Conservation (phyloP, 2,329 filamentous ascomycete genomes). For the Ophiocordyceps camponoti-leonardi region DNA sequence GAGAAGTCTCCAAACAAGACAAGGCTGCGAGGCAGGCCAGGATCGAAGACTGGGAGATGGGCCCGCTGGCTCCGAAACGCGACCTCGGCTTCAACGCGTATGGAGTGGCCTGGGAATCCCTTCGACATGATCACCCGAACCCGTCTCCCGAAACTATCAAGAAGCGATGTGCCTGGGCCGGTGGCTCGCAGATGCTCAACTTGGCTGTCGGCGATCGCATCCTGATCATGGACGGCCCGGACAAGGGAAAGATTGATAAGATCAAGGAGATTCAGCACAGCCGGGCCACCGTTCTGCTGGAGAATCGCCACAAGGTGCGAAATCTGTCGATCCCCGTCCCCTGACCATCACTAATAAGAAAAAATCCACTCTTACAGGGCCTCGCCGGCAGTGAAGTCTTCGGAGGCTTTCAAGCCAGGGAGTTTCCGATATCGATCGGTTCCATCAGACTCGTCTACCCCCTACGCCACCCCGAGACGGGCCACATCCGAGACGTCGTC, state of each 20-base stretch:
- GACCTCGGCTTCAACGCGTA: conserved; percentile 48
- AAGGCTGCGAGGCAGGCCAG: conserved; percentile 31
- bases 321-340: not conserved
- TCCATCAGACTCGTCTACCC: conserved; percentile 71
- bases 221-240: conserved; percentile 58
- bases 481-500: conserved; percentile 53
- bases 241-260: conserved; percentile 71
- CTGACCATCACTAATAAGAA: not conserved
- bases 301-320: conserved; percentile 44
- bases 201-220: conserved; percentile 60
- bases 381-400: conserved; percentile 14
- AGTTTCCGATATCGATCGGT: conserved; percentile 43
- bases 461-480: conserved; percentile 47
- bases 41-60: conserved; percentile 63
- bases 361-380: conserved; percentile 6
- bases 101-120: conserved; percentile 32
- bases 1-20: conserved; percentile 17
- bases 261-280: conserved; percentile 39
- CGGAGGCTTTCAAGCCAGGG: conserved; percentile 11
- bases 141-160: conserved; percentile 17
- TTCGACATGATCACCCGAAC: conserved; percentile 11
- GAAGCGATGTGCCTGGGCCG: conserved; percentile 36
- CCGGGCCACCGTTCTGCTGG: conserved; percentile 41
- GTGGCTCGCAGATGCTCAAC: conserved; percentile 38
- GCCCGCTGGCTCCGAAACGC: conserved; percentile 59